Base-by-base conservation (phyloP, 768 basidiomycete species). In the Cystobasidium tubakii region DNA sequence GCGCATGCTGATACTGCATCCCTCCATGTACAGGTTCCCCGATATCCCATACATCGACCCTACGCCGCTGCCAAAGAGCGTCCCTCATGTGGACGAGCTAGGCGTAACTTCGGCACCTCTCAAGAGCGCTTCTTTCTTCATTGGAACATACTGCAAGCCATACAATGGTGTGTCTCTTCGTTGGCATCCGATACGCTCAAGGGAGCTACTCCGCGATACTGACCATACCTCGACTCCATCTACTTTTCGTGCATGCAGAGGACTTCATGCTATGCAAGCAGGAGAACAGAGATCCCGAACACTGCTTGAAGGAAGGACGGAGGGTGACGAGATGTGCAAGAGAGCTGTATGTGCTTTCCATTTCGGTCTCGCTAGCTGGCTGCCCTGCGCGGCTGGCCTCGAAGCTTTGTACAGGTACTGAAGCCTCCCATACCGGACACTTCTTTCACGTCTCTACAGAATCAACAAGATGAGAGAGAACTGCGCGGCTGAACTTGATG, bases 191-290 rank as follows among this genome's bases (percentile, higher is more conserved):
- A n/a, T n/a, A n/a, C n/a, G n/a, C n/a, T n/a, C n/a, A n/a, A n/a
- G n/a, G n/a, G n/a, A n/a, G n/a, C n/a, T n/a, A n/a, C n/a, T n/a
- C n/a, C n/a, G n/a, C n/a, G n/a, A n/a, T n/a, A n/a, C n/a, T n/a
- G n/a, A n/a, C n/a, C n/a, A n/a, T n/a, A n/a, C 21, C 34, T 7
- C 10, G 43, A 13, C n/a, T 65, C 73, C n/a, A 64, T 25, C 12
- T 13, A 25, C 9, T 21, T 12, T n/a, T 39, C 3, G 9, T 21
- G 3, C 39, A 12, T 64, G 36, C 80, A 91, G 90, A 92, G 86
- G 90, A 92, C 83, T 92, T 91, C 79, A 95, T 98, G 92, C 89
- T 97, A 66, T 99, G 96, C 86, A 98, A 98, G 84, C 84, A 87
- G 27, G 94, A 97, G 84, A 89, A 86, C 79, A 86, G 89, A 74